A percentile compares a stretch with the other conserved stretches of the same genome.
phyloP scores from a whole-genome alignment of 2,329 filamentous ascomycete genomes.

The Hypoxylon sp. region DNA sequence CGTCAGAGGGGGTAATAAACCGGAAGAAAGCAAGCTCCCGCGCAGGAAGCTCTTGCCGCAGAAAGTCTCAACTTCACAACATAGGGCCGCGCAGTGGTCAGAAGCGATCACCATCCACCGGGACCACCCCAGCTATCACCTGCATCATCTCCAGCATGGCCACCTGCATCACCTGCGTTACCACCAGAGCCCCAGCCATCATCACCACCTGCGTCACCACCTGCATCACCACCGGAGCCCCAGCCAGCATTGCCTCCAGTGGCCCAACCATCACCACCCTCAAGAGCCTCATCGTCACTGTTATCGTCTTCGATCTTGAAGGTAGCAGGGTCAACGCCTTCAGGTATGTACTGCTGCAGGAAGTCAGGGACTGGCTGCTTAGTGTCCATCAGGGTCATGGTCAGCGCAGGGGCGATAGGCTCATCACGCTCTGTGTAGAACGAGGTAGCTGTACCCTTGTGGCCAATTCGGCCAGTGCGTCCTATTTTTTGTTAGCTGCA shows the following conservation, averaged over 20 bases:
- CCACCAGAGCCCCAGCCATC: conserved; percentile 12
- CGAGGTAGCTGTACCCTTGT: conserved; percentile 85
- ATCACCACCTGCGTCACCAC: background rate
- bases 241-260: conserved; percentile 25
- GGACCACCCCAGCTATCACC: background rate
- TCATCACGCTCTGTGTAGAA: conserved; percentile 87
- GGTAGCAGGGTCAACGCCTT: conserved; percentile 60
- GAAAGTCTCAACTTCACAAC: background rate
- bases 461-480: conserved; percentile 93
- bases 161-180: conserved; percentile 2
- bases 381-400: conserved; percentile 84
- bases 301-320: conserved; percentile 68
- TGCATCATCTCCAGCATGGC: conserved; percentile 1
- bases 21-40: background rate
- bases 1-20: conserved; percentile 4
- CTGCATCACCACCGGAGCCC: conserved; percentile 3
- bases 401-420: conserved; percentile 77
- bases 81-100: background rate
- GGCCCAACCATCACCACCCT: conserved; percentile 33
- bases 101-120: background rate
- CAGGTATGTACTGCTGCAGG: conserved; percentile 72
- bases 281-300: conserved; percentile 59
- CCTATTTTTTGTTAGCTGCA: conserved; percentile 60
- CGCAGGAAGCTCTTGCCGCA: background rate
- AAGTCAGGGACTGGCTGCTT: conserved; percentile 86